Percentiles rank a stretch among this genome's conserved stretches.
Evolutionary conservation across 495 filamentous ascomycete species (phyloP).

Genomic region (Aspergillus ostianus): DNA sequence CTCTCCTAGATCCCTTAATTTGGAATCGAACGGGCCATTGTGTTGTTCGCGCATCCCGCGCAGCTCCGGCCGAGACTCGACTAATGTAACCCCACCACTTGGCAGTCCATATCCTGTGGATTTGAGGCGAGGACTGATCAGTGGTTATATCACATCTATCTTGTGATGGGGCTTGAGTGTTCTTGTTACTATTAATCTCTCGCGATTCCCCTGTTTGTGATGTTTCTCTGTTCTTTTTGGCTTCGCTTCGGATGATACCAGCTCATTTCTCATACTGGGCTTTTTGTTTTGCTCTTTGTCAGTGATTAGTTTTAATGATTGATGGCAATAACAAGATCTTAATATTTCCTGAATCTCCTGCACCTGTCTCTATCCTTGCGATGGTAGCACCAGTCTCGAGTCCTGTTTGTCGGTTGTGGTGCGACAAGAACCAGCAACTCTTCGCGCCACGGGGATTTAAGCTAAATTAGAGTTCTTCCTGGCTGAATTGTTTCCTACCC

Average conservation of each 20-base stretch:
- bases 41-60: conserved; percentile 29
- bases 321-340: conserved; percentile 32
- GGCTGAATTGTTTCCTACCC: not conserved
- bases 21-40: conserved; percentile 11
- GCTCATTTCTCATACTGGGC: conserved; percentile 39
- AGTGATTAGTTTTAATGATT: conserved; percentile 37
- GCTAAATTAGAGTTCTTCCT: not conserved
- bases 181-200: conserved; percentile 1
- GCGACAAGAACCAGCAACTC: not conserved
- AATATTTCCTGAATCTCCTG: not conserved
- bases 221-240: conserved; percentile 18
- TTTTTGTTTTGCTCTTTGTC: conserved; percentile 28
- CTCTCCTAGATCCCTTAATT: conserved; percentile 6
- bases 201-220: conserved; percentile 2
- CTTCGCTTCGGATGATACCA: conserved; percentile 44
- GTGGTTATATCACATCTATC: not conserved
- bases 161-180: not conserved
- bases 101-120: conserved; percentile 19
- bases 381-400: not conserved
- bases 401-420: not conserved
- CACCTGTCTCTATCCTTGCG: not conserved
- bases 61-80: conserved; percentile 31
- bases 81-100: conserved; percentile 33
- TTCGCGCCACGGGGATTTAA: not conserved
- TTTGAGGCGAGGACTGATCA: not conserved